These are phyloP conservation scores for Coemansia umbellata DNA, from an alignment of 192 early-diverging fungal genomes.

Conservation along the genomic window DNA sequence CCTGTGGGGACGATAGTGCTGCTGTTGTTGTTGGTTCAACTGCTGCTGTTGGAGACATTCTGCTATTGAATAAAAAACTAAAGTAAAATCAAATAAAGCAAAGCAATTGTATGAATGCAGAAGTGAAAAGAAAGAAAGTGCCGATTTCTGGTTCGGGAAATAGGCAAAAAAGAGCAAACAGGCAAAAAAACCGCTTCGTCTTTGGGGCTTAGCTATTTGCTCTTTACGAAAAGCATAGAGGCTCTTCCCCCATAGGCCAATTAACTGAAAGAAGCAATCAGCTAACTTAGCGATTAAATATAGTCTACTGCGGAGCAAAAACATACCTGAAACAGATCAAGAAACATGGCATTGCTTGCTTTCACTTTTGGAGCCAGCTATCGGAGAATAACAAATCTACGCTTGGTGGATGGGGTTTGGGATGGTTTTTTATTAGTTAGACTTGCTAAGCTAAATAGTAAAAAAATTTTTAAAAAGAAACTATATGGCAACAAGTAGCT, in stretches of 20 bases:
- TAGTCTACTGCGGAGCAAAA: too few relatives aligned
- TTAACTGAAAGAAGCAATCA: too few relatives aligned
- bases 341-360: too few relatives aligned
- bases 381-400: too few relatives aligned
- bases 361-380: too few relatives aligned
- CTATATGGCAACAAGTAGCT: background rate
- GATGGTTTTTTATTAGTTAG: conserved; percentile 16
- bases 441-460: background rate
- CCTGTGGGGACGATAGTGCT: background rate
- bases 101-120: background rate
- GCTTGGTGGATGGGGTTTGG: too few relatives aligned
- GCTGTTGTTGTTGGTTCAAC: background rate
- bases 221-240: too few relatives aligned
- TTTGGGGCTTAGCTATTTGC: too few relatives aligned
- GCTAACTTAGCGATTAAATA: too few relatives aligned
- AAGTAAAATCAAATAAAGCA: conserved; percentile 1
- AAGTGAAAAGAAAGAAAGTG: background rate
- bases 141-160: background rate
- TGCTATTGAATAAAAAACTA: background rate
- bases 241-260: too few relatives aligned
- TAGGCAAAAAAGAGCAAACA: background rate
- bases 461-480: background rate
- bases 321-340: too few relatives aligned
- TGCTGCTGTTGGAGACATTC: conserved; percentile 10
- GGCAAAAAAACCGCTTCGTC: background rate